phyloP scores from a whole-genome alignment of 306 rosid species.

The Benincasa hispida region DNA sequence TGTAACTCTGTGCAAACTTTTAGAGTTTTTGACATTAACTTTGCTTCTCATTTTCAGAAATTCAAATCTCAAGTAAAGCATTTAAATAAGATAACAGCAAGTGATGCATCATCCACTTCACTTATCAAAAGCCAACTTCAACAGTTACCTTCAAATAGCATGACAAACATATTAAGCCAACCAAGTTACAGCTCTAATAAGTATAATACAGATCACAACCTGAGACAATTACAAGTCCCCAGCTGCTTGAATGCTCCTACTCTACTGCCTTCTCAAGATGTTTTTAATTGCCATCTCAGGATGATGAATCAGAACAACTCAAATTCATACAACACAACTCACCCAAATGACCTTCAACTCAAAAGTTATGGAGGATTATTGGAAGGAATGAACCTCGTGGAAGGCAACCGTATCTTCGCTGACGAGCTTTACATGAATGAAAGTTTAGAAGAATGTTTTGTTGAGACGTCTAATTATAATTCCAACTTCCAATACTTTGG shows the following conservation, averaged over 20 bases:
- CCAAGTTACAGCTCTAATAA: not conserved
- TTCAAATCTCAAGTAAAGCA: constrained; percentile 13
- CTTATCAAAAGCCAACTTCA: not conserved
- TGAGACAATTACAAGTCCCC: not conserved
- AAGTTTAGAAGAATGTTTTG: not conserved
- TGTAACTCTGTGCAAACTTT: not conserved
- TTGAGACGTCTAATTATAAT: not conserved
- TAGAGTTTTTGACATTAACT: not conserved
- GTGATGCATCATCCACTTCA: not conserved
- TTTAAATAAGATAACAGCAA: not conserved
- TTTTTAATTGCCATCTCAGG: not conserved
- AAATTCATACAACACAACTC: not conserved
- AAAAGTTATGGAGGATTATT: not conserved
- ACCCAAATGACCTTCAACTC: not conserved
- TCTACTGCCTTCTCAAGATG: not conserved
- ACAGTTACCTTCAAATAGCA: not conserved
- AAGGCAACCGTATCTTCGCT: not conserved
- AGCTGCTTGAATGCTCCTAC: not conserved
- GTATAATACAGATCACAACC: not conserved
- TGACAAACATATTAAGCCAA: not conserved
- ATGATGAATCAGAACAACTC: not conserved
- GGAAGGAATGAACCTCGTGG: not conserved
- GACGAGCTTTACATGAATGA: not conserved
- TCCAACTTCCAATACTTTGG: not conserved
- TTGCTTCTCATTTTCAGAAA: constrained; percentile 11